These are phyloP conservation scores for Pythium plurisporium DNA, from an alignment of 352 stramenopile species.

Conservation along the genomic window DNA sequence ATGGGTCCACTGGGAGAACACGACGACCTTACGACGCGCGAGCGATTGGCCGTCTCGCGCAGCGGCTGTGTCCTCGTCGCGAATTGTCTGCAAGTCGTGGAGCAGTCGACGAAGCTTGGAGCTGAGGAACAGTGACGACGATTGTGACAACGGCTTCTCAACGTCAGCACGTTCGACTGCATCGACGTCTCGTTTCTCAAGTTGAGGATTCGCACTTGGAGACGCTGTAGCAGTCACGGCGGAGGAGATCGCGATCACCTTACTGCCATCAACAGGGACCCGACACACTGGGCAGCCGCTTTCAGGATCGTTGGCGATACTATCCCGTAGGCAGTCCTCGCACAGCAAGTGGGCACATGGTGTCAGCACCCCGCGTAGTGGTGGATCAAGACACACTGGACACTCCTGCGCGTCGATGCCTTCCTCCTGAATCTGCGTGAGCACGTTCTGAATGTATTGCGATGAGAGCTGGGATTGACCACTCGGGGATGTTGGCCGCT, in stretches of 20 bases:
- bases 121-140: conserved; percentile 47
- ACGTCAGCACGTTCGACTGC: neutral
- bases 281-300: conserved; percentile 77
- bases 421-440: conserved; percentile 74
- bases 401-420: conserved; percentile 79
- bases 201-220: no score
- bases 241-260: conserved; percentile 44
- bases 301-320: conserved; percentile 50
- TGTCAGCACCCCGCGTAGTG: conserved; percentile 67
- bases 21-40: conserved; percentile 74
- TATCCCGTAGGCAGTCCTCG: conserved; percentile 61
- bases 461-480: neutral
- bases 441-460: conserved; percentile 62
- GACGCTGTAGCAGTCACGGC: neutral
- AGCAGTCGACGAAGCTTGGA: conserved; percentile 67
- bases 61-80: conserved; percentile 35
- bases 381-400: conserved; percentile 79
- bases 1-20: conserved; percentile 90
- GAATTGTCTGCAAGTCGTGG: conserved; percentile 56
- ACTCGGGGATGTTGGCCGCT: neutral
- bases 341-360: conserved; percentile 86
- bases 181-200: neutral
- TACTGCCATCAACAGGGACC: conserved; percentile 47
- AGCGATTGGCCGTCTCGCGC: neutral
- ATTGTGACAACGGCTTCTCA: neutral